Evolutionary conservation across 495 filamentous ascomycete genomes (phyloP).

Genomic region (Gamarada debralockiae): DNA sequence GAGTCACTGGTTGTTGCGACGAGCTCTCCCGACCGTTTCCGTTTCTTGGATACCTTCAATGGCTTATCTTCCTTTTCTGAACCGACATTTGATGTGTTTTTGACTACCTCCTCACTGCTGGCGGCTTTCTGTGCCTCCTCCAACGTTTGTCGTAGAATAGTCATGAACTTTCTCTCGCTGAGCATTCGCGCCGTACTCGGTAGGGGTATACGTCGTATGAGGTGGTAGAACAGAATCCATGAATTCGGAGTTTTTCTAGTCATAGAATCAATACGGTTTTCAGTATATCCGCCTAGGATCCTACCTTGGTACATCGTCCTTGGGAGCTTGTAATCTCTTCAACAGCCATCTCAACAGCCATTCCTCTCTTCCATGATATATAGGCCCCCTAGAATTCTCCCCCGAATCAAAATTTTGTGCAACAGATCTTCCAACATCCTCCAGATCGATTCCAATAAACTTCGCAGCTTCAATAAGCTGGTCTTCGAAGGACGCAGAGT

Average conservation of each 20-base stretch:
- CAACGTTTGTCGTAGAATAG: constrained; percentile 40
- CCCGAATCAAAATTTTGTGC: constrained; percentile 32
- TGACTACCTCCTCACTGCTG: constrained; percentile 17
- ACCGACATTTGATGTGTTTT: constrained; percentile 17
- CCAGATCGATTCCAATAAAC: constrained; percentile 22
- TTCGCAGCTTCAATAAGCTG: constrained; percentile 25
- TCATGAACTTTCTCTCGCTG: constrained; percentile 45
- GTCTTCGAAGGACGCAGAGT: constrained; percentile 21
- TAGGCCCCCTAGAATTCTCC: constrained; percentile 19
- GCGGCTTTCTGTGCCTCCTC: constrained; percentile 20
- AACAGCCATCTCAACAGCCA: constrained; percentile 67
- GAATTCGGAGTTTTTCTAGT: constrained; percentile 33
- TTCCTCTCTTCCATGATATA: constrained; percentile 48
- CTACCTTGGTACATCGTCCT: constrained; percentile 24
- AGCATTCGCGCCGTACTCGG: constrained; percentile 45
- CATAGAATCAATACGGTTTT: constrained; percentile 27
- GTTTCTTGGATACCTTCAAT: constrained; percentile 33
- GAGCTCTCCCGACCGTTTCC: constrained; percentile 34
- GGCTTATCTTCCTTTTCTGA: neutral
- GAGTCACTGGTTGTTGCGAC: constrained; percentile 11
- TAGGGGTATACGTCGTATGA: constrained; percentile 41
- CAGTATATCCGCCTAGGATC: neutral
- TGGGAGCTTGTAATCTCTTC: constrained; percentile 48
- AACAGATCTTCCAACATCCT: constrained; percentile 22
- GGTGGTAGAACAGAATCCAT: constrained; percentile 45